Conservation (phyloP, 1,284 basidiomycete species). For the Trichosporon inkin region DNA sequence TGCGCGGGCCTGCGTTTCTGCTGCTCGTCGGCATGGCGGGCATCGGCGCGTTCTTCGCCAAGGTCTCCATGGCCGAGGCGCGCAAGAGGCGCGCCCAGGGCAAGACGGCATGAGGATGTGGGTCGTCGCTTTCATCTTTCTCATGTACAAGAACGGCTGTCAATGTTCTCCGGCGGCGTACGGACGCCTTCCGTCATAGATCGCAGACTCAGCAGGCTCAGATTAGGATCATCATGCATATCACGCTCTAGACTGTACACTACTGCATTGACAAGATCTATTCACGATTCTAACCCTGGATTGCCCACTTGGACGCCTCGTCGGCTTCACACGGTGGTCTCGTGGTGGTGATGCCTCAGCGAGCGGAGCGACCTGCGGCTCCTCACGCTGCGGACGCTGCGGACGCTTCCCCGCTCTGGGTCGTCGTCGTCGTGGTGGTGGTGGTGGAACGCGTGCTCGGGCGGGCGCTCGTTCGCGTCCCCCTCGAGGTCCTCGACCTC, state of each 20-base stretch:
- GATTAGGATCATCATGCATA: conserved; percentile 6
- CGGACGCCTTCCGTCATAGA: not conserved
- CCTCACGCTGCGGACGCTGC: not conserved
- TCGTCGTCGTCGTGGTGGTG: not conserved
- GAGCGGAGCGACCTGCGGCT: no score
- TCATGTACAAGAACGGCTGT: not conserved
- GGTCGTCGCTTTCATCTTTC: not conserved
- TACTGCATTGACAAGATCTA: not conserved
- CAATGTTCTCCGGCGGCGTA: no score
- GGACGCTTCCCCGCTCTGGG: not conserved
- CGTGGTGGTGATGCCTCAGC: no score
- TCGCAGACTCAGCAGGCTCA: not conserved
- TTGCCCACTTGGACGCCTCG: not conserved
- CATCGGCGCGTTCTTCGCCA: conserved; percentile 72
- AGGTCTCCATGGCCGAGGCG: conserved; percentile 70
- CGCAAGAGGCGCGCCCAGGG: conserved; percentile 47
- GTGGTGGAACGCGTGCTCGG: not conserved
- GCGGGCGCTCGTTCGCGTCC: conserved; percentile 14
- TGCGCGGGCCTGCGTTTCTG: conserved; percentile 75
- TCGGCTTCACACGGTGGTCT: not conserved
- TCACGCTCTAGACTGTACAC: conserved; percentile 1
- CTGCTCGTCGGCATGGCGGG: conserved; percentile 71
- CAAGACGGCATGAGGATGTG: conserved; percentile 34
- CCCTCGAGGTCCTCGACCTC: conserved; percentile 10
- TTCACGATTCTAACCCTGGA: not conserved